Conservation (phyloP, 257 asterid genomes). For the Mitragyna speciosa region DNA sequence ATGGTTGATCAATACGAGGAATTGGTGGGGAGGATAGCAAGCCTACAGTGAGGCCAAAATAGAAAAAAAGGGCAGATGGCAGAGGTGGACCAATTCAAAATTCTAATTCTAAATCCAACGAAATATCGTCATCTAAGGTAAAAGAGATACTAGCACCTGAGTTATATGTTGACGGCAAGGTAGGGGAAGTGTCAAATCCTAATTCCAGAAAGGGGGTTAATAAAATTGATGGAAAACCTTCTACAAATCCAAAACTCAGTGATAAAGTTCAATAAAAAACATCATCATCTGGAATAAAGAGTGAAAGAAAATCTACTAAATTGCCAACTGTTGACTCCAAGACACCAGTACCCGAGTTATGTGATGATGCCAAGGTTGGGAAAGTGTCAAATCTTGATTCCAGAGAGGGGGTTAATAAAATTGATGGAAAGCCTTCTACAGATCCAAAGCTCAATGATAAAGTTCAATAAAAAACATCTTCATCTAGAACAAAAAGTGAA, state of each 20-base stretch:
- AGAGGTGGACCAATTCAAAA: slow-evolving; percentile 42
- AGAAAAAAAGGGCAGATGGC: slow-evolving; percentile 46
- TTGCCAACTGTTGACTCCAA: slow-evolving; percentile 33
- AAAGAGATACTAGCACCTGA: slow-evolving; percentile 44
- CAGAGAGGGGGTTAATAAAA: slow-evolving; percentile 38
- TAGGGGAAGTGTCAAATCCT: slow-evolving; percentile 32
- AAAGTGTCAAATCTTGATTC: slow-evolving; percentile 34
- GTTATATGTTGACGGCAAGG: slow-evolving; percentile 46
- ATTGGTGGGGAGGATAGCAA: slow-evolving; percentile 61
- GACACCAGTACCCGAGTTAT: slow-evolving; percentile 34
- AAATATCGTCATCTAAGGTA: slow-evolving; percentile 35
- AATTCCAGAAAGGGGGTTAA: slow-evolving; percentile 40
- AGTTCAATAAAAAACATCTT: slow-evolving; percentile 27
- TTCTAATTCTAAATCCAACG: slow-evolving; percentile 48
- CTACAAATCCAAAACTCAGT: slow-evolving; percentile 43
- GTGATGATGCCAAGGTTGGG: slow-evolving; percentile 46
- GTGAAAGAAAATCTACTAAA: slow-evolving; percentile 40
- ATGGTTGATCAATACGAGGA: slow-evolving; percentile 47
- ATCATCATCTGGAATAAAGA: slow-evolving; percentile 38
- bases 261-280: slow-evolving; percentile 29
- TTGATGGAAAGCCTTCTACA: slow-evolving; percentile 31
- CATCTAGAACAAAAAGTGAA: slow-evolving; percentile 39
- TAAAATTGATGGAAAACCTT: slow-evolving; percentile 32
- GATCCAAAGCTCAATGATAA: slow-evolving; percentile 47
- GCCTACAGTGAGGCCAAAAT: slow-evolving; percentile 40